Evolutionary conservation across 1,139 yeast genomes (phyloP).

Genomic region (Protomyces pachydermus): DNA sequence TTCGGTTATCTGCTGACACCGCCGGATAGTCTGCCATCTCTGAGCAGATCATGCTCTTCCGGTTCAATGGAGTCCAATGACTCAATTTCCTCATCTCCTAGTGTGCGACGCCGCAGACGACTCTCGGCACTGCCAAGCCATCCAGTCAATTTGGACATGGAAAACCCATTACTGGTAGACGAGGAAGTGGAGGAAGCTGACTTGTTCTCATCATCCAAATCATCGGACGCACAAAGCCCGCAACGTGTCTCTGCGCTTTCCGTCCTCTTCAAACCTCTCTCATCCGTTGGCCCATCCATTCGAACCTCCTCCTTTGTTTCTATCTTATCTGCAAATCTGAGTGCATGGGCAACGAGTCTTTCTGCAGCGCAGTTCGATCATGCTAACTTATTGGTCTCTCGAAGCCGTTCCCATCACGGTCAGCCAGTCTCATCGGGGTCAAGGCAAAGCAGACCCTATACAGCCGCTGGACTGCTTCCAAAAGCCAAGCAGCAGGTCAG

Average conservation of each 20-base stretch:
- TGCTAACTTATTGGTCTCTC: not conserved
- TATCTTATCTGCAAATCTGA: constrained; percentile 6
- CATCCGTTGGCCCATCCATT: constrained; percentile 6
- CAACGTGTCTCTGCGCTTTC: constrained; percentile 8
- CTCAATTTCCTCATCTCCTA: not conserved
- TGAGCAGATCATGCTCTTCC: constrained; percentile 10
- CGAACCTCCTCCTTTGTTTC: constrained; percentile 12
- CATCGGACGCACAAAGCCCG: not conserved
- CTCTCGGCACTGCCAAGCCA: not conserved
- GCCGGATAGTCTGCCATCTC: constrained; percentile 12
- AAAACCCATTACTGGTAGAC: constrained; percentile 4
- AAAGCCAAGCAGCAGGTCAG: no score
- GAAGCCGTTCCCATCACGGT: not conserved
- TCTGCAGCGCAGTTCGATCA: constrained; percentile 14
- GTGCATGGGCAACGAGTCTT: constrained; percentile 19
- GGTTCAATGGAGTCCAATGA: constrained; percentile 8
- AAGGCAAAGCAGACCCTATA: not conserved
- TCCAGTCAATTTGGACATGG: not conserved
- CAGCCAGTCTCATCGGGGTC: not conserved
- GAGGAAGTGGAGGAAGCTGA: not conserved
- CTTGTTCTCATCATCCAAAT: not conserved
- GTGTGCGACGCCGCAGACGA: not conserved
- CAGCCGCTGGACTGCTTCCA: not conserved
- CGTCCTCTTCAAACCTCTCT: constrained; percentile 12
- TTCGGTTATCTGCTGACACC: constrained; percentile 13